phyloP scores from a whole-genome alignment of 495 filamentous ascomycete genomes.

The Filosporella fistucella region DNA sequence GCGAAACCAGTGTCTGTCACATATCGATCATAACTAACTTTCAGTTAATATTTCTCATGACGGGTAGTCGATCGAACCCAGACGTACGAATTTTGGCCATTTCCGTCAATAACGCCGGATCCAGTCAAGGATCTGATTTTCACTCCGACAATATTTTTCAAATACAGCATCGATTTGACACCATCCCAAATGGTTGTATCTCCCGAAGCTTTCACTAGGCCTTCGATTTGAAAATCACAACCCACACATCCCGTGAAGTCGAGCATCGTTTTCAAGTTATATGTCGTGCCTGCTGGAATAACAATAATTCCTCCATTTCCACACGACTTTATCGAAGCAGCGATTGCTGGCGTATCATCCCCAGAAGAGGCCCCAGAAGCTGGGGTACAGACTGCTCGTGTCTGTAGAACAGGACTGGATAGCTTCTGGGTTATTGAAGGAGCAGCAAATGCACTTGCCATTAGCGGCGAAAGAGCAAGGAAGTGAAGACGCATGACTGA shows the following conservation, averaged over 20 bases:
- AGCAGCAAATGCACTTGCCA: no score
- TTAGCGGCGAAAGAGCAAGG: no score
- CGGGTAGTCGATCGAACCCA: no score
- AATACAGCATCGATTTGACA: constrained; percentile 33
- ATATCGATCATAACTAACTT: no score
- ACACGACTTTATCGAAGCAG: constrained; percentile 32
- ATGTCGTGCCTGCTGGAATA: constrained; percentile 35
- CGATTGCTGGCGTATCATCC: constrained; percentile 37
- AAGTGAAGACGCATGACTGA: no score
- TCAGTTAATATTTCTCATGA: no score
- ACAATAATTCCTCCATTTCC: constrained; percentile 36
- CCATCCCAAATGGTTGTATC: constrained; percentile 35
- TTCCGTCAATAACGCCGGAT: constrained; percentile 38
- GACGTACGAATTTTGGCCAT: constrained; percentile 39
- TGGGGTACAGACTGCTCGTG: constrained; percentile 35
- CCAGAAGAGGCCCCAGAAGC: constrained; percentile 23
- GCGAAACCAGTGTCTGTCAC: constrained; percentile 30
- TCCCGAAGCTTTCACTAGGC: constrained; percentile 32
- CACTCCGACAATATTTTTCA: constrained; percentile 30
- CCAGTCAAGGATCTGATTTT: constrained; percentile 36
- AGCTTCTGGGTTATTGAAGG: constrained; percentile 2
- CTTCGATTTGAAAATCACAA: constrained; percentile 41
- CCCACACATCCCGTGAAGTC: constrained; percentile 32
- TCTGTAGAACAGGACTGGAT: no score
- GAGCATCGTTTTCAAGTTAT: constrained; percentile 31